Base-by-base conservation (phyloP, 1,139 yeast genomes). In the Kodamaea fungicola region DNA sequence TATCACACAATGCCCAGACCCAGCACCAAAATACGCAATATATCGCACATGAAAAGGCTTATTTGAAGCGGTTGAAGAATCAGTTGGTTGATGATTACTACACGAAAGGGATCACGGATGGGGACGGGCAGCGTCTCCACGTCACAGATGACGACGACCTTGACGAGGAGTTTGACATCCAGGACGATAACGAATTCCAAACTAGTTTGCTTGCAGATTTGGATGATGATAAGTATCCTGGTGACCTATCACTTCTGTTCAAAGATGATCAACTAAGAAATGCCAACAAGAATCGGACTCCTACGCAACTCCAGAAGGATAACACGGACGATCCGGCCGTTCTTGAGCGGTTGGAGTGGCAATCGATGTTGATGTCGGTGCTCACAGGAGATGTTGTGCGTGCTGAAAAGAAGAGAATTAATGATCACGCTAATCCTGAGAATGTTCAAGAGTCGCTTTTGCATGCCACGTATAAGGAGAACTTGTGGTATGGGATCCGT, bases 321-420 rank as follows among this genome's bases (percentile, higher is more conserved):
- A 64, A 63, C 27, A 71, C 71, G 7, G 71, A 76, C 38, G 86
- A 83, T 47, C 84, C 86, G 2, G 74, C 76, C 16, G 80, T 87
- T 13, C 59, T 81, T 22, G 97, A 89, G 56, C 69, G 98, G 34
- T 69, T 90, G 22, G 97, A 90, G 62, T 92, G 98, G 98, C 97
- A 92, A 58, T 79, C 94, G 0, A 88, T 92, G 96, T 69, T 92
- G 33, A 76, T 87, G 3, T 77, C 92, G 4, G 98, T 92, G 2
- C 71, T 92, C 28, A 90, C 95, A 2, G 97, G 98, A 45, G 98
- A 92, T 56, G 96, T 92, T 34, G 89, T 92, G 13, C 76, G 83
- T 30, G 84, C 95, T 8, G 98, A 92, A 57, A 92, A 90, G 62
- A 83, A 94, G 3, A 83, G 90, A 53, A 71, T 92, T 37, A 81